A percentile compares a stretch with the other conserved stretches of the same genome.
These are phyloP conservation scores for Monoraphidium neglectum DNA, from an alignment of 139 green algal species.

Conservation along the genomic window DNA sequence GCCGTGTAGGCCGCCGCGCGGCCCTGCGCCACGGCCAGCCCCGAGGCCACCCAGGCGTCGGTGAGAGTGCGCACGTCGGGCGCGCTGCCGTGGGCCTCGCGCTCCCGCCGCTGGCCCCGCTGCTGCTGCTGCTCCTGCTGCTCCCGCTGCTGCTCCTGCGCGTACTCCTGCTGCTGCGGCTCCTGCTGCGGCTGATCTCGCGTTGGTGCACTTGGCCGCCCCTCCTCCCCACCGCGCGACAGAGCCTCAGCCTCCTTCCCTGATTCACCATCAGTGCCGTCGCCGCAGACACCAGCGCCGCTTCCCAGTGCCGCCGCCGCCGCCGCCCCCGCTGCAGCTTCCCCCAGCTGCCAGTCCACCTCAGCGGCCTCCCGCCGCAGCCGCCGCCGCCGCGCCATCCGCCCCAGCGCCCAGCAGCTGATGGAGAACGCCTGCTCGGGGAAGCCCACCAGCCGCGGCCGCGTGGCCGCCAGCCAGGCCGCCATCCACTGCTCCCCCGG, in stretches of 20 bases:
- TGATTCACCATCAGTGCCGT: too few species aligned
- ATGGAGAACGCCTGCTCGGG: slow-evolving; percentile 17
- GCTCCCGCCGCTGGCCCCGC: not conserved
- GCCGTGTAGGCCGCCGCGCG: not conserved
- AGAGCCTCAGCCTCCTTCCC: too few species aligned
- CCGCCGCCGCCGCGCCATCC: not conserved
- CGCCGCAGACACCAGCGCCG: too few species aligned
- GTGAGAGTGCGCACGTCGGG: not conserved
- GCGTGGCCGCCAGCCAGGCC: slow-evolving; percentile 5
- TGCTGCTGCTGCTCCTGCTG: not conserved
- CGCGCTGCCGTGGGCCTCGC: not conserved
- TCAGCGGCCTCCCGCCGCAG: not conserved
- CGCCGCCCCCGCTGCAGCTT: too few species aligned
- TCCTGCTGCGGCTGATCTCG: slow-evolving; percentile 26
- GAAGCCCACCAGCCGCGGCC: not conserved
- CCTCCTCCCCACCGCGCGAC: too few species aligned
- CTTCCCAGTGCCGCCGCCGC: not conserved
- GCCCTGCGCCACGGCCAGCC: slow-evolving; percentile 3
- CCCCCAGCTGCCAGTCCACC: too few species aligned
- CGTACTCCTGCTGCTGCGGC: slow-evolving; percentile 5
- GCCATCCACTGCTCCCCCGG: not conserved
- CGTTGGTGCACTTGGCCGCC: too few species aligned
- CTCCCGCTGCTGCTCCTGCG: slow-evolving; percentile 1
- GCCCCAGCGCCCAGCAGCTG: slow-evolving; percentile 23
- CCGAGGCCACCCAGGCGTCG: not conserved